Evolutionary conservation across 1,284 basidiomycete species (phyloP).

Genomic region (Trametes pubescens): DNA sequence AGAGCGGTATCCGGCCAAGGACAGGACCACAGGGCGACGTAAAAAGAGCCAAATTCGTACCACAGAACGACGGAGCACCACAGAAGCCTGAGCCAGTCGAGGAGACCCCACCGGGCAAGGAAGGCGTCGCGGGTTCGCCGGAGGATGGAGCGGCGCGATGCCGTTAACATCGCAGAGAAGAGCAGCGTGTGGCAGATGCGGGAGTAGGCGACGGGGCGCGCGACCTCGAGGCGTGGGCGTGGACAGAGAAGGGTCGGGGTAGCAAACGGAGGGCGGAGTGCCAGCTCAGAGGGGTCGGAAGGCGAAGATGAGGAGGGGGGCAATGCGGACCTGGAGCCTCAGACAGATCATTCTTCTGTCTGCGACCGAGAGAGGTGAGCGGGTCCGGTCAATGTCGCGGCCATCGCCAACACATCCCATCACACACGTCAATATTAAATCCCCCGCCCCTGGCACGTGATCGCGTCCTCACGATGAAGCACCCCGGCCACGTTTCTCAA

Average conservation of each 20-base stretch:
- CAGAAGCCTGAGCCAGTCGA: slow-evolving; percentile 54
- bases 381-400: not conserved
- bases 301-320: not conserved
- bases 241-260: not conserved
- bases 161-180: slow-evolving; percentile 28
- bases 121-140: slow-evolving; percentile 19
- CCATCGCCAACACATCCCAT: slow-evolving; percentile 10
- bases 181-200: slow-evolving; percentile 1
- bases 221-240: slow-evolving; percentile 10
- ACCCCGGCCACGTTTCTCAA: not conserved
- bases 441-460: slow-evolving; percentile 12
- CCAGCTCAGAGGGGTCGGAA: not conserved
- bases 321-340: not conserved
- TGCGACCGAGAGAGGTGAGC: not conserved
- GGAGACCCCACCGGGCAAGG: slow-evolving; percentile 29
- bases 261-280: not conserved
- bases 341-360: slow-evolving; percentile 1
- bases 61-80: slow-evolving; percentile 72
- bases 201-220: not conserved
- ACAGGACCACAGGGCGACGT: slow-evolving; percentile 57
- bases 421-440: slow-evolving; percentile 16
- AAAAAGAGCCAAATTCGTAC: slow-evolving; percentile 68
- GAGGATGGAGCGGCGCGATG: slow-evolving; percentile 22
- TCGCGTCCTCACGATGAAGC: slow-evolving; percentile 17
- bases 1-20: slow-evolving; percentile 57